These are phyloP conservation scores for Auricularia sp. DNA, from an alignment of 768 basidiomycete genomes.

Conservation along the genomic window DNA sequence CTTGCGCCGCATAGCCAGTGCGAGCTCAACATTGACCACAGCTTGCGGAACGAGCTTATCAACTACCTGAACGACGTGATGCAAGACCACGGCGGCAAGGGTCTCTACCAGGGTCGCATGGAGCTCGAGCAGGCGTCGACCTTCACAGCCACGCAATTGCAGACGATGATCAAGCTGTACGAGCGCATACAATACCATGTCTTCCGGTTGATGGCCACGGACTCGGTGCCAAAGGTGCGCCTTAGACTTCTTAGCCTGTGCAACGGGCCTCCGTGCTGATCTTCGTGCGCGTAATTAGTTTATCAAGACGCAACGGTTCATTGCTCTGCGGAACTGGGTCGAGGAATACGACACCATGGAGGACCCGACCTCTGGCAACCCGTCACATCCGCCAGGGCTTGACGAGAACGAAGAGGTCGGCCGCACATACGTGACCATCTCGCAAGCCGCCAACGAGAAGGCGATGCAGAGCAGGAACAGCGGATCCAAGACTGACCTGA, in stretches of 20 bases:
- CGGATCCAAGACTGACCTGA: background rate
- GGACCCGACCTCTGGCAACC: conserved; percentile 41
- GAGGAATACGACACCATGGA: conserved; percentile 59
- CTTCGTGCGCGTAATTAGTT: conserved; percentile 39
- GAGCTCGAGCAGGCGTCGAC: conserved; percentile 72
- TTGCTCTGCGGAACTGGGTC: conserved; percentile 67
- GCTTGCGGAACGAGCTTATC: conserved; percentile 85
- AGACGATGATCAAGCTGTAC: conserved; percentile 86
- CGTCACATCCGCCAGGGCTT: conserved; percentile 59
- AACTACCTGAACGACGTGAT: conserved; percentile 89
- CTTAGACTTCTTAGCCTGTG: background rate
- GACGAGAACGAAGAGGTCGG: conserved; percentile 58
- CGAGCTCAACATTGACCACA: conserved; percentile 98
- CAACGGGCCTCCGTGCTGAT: conserved; percentile 7
- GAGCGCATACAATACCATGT: conserved; percentile 96
- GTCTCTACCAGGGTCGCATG: conserved; percentile 60
- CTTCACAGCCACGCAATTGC: conserved; percentile 92
- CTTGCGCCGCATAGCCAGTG: conserved; percentile 90
- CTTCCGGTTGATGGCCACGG: conserved; percentile 95
- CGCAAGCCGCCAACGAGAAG: conserved; percentile 62
- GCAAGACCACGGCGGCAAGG: conserved; percentile 62
- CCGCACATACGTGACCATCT: conserved; percentile 79
- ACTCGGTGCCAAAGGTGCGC: conserved; percentile 91
- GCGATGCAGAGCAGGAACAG: background rate
- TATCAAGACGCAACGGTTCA: conserved; percentile 77